These are phyloP conservation scores for Claviceps sp. DNA, from an alignment of 2,329 filamentous ascomycete genomes.

Conservation along the genomic window DNA sequence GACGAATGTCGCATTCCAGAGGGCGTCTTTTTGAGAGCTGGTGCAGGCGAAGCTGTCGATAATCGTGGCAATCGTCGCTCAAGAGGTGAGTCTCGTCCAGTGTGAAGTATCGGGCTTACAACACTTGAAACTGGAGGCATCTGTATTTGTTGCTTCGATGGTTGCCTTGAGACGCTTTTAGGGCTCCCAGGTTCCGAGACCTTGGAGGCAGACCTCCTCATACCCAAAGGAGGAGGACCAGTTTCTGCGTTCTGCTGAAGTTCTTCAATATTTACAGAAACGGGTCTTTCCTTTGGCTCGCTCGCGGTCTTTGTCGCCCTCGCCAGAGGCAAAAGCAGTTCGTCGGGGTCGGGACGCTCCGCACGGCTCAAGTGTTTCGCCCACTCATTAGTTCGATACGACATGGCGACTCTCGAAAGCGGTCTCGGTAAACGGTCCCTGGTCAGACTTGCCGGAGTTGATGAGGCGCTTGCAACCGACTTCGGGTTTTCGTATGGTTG, in stretches of 20 bases:
- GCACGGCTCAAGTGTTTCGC: constrained; percentile 75
- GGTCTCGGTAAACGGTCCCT: constrained; percentile 53
- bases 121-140: constrained; percentile 9
- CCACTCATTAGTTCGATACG: constrained; percentile 91
- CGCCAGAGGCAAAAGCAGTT: constrained; percentile 33
- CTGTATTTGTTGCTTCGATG: constrained; percentile 12
- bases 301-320: constrained; percentile 4
- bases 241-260: constrained; percentile 49
- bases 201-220: constrained; percentile 18
- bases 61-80: constrained; percentile 1
- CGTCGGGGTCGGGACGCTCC: constrained; percentile 55
- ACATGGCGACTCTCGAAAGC: constrained; percentile 63
- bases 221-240: constrained; percentile 24
- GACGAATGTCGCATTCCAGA: constrained; percentile 8
- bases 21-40: constrained; percentile 13
- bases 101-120: neutral
- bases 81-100: neutral
- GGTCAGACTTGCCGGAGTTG: constrained; percentile 36
- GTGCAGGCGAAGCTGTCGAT: neutral
- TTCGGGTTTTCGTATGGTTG: constrained; percentile 21
- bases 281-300: constrained; percentile 34
- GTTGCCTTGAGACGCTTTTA: constrained; percentile 6
- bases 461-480: constrained; percentile 28
- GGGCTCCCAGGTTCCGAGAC: constrained; percentile 12
- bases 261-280: constrained; percentile 49